A percentile compares a stretch with the other conserved stretches of the same genome.
Conservation (phyloP, 73 alveolate genomes). For the Paramecium bursaria region DNA sequence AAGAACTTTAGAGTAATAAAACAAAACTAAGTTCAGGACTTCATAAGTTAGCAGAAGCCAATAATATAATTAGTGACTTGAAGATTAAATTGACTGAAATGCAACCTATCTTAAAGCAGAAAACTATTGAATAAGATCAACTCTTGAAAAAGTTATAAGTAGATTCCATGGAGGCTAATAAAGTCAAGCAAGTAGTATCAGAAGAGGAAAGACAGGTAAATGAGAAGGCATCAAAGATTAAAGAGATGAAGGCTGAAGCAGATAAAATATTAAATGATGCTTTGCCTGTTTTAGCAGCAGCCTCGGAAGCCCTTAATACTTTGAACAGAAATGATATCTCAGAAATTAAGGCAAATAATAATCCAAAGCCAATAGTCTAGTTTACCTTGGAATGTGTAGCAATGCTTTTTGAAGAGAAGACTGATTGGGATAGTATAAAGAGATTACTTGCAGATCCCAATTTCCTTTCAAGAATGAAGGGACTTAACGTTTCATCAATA, state of each 20-base stretch:
- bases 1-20: slow-evolving; percentile 71
- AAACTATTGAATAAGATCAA: slow-evolving; percentile 79
- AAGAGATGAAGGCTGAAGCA: slow-evolving; percentile 87
- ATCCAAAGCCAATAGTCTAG: slow-evolving; percentile 91
- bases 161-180: slow-evolving; percentile 80
- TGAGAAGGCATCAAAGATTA: slow-evolving; percentile 77
- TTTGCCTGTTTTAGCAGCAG: slow-evolving; percentile 87
- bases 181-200: slow-evolving; percentile 77
- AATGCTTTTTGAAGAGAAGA: slow-evolving; percentile 81
- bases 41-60: slow-evolving; percentile 81
- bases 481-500: slow-evolving; percentile 69
- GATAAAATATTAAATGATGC: slow-evolving; percentile 89
- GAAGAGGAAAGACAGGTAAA: slow-evolving; percentile 83
- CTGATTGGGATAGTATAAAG: slow-evolving; percentile 83
- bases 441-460: slow-evolving; percentile 72
- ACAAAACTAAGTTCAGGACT: slow-evolving; percentile 81
- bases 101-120: slow-evolving; percentile 79
- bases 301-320: slow-evolving; percentile 91
- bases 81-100: slow-evolving; percentile 78
- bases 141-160: slow-evolving; percentile 74
- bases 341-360: slow-evolving; percentile 85
- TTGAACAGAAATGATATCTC: slow-evolving; percentile 87
- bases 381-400: slow-evolving; percentile 84
- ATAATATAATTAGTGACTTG: slow-evolving; percentile 77
- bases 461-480: slow-evolving; percentile 77